phyloP scores from a whole-genome alignment of 192 early-diverging fungal species.

The Obelidium mucronatum region DNA sequence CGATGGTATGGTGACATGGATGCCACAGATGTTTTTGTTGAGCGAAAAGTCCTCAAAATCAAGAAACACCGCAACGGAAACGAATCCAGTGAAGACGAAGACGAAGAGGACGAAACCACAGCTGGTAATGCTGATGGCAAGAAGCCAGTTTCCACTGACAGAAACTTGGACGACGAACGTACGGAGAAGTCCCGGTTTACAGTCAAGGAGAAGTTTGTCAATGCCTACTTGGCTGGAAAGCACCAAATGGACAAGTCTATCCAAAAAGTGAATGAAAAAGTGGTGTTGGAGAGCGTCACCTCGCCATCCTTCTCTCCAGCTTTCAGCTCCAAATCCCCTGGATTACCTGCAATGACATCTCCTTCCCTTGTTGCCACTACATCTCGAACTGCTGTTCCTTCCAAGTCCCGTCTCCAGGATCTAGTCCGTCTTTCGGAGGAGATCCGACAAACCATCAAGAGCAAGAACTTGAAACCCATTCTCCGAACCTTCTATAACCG shows the following conservation, averaged over 20 bases:
- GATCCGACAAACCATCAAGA: slow-evolving; percentile 70
- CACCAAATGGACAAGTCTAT: slow-evolving; percentile 77
- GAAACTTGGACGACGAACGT: slow-evolving; percentile 15
- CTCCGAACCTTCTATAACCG: slow-evolving; percentile 95
- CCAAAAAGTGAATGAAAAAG: slow-evolving; percentile 61
- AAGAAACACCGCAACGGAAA: background rate
- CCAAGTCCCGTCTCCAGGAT: slow-evolving; percentile 53
- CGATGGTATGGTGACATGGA: slow-evolving; percentile 95
- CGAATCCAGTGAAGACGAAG: slow-evolving; percentile 8
- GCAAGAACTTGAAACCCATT: slow-evolving; percentile 73
- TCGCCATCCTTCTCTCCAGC: slow-evolving; percentile 8
- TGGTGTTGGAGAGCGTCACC: slow-evolving; percentile 26
- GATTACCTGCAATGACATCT: background rate
- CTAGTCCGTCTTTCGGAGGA: slow-evolving; percentile 75
- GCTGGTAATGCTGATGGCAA: too few species aligned
- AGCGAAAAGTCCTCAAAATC: slow-evolving; percentile 75
- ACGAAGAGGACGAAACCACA: slow-evolving; percentile 16
- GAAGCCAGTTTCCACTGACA: too few species aligned
- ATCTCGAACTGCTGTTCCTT: slow-evolving; percentile 28
- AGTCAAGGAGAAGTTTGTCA: slow-evolving; percentile 93
- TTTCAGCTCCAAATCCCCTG: background rate
- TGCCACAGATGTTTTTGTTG: slow-evolving; percentile 87
- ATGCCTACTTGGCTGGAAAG: slow-evolving; percentile 81
- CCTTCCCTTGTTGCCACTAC: slow-evolving; percentile 25
- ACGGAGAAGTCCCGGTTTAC: slow-evolving; percentile 91